phyloP scores from a whole-genome alignment of 2,329 filamentous ascomycete species.

The Fusarium sulawesiense region DNA sequence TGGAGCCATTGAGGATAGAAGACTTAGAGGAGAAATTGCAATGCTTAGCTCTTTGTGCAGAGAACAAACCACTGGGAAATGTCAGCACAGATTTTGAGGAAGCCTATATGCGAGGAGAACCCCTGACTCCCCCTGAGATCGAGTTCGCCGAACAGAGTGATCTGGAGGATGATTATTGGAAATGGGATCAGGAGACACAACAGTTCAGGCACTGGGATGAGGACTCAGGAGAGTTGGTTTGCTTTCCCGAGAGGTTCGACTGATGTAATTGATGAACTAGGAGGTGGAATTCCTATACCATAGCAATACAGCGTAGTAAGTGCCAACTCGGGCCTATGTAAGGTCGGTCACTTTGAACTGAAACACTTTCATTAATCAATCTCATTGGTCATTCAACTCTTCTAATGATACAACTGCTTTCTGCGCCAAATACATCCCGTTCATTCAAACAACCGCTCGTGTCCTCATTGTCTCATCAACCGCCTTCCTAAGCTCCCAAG shows the following conservation, averaged over 20 bases:
- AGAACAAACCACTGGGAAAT: neutral
- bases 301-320: neutral
- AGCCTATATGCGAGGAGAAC: constrained; percentile 33
- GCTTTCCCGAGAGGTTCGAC: constrained; percentile 43
- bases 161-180: constrained; percentile 39
- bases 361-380: constrained; percentile 6
- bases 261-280: constrained; percentile 10
- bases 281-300: neutral
- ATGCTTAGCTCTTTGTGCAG: constrained; percentile 8
- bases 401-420: neutral
- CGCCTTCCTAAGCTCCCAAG: neutral
- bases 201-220: constrained; percentile 43
- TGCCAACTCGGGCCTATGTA: neutral
- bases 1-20: constrained; percentile 1
- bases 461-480: neutral
- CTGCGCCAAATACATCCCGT: neutral
- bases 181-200: constrained; percentile 31
- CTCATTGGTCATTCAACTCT: constrained; percentile 1
- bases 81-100: constrained; percentile 21
- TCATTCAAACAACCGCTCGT: neutral
- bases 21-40: constrained; percentile 6
- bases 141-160: constrained; percentile 36
- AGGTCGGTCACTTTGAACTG: neutral
- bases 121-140: constrained; percentile 35
- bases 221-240: constrained; percentile 37